phyloP scores from a whole-genome alignment of 2,329 filamentous ascomycete species.

The Pyrenochaeta sp. region DNA sequence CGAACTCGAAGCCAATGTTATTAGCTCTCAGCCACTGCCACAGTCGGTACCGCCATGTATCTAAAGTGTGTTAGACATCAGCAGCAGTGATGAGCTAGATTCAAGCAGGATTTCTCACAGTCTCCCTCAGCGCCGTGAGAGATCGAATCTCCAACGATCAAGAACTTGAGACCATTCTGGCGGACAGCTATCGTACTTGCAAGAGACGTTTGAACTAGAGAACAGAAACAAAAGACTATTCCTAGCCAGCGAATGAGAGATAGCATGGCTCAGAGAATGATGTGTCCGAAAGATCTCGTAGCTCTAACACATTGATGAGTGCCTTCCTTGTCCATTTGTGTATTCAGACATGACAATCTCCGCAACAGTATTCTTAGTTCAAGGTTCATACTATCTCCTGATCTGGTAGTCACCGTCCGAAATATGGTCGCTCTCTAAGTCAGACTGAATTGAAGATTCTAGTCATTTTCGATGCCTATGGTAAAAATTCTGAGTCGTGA shows the following conservation, averaged over 20 bases:
- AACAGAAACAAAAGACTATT: not conserved
- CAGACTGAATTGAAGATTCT: too few relatives aligned
- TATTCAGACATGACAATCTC: too few relatives aligned
- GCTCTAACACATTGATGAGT: too few relatives aligned
- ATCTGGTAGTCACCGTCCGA: too few relatives aligned
- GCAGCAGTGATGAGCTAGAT: not conserved
- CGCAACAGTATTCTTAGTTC: too few relatives aligned
- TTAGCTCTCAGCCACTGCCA: constrained; percentile 7
- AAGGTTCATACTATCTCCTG: too few relatives aligned
- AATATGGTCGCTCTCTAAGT: too few relatives aligned
- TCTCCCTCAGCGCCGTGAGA: constrained; percentile 11
- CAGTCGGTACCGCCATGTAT: constrained; percentile 10
- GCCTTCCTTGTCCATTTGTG: too few relatives aligned
- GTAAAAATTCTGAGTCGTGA: too few relatives aligned
- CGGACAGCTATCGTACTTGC: not conserved
- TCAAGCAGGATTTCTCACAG: not conserved
- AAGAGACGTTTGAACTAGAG: not conserved
- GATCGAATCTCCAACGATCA: constrained; percentile 13
- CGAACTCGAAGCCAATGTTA: constrained; percentile 8
- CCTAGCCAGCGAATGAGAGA: not conserved
- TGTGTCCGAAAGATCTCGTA: too few relatives aligned
- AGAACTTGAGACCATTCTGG: constrained; percentile 7
- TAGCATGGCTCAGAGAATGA: not conserved
- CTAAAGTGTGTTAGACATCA: not conserved
- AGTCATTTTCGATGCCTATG: too few relatives aligned